phyloP scores from a whole-genome alignment of 441 rosid species.

The Jatropha podagrica region DNA sequence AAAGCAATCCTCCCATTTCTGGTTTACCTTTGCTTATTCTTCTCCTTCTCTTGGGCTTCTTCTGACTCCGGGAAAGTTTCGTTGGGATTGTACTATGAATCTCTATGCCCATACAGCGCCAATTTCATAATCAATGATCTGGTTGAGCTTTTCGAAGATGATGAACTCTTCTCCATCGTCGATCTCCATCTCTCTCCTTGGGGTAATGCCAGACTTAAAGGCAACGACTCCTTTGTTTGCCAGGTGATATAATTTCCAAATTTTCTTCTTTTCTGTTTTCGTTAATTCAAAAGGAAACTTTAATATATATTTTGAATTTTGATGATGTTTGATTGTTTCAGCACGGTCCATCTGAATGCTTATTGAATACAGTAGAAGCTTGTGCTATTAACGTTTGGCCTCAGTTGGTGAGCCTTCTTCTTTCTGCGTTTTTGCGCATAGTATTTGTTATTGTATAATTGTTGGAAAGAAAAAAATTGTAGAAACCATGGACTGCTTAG shows the following conservation, averaged over 20 bases:
- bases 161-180: constrained; percentile 62
- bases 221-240: constrained; percentile 58
- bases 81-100: constrained; percentile 67
- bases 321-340: constrained; percentile 30
- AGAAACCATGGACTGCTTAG: background rate
- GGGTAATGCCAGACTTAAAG: constrained; percentile 68
- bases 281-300: background rate
- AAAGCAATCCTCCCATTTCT: background rate
- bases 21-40: constrained; percentile 19
- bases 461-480: background rate
- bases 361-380: constrained; percentile 84
- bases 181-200: constrained; percentile 76
- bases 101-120: constrained; percentile 79
- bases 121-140: constrained; percentile 61
- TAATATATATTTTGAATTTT: background rate
- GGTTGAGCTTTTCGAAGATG: constrained; percentile 43
- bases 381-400: constrained; percentile 86
- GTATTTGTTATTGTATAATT: background rate
- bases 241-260: constrained; percentile 45
- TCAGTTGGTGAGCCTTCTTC: constrained; percentile 44
- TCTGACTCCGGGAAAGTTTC: constrained; percentile 46
- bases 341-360: constrained; percentile 85
- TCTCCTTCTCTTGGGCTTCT: constrained; percentile 25
- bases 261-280: background rate
- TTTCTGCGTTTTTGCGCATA: background rate